Conservation (phyloP, 1,284 basidiomycete genomes). For the Bjerkandera adusta region DNA sequence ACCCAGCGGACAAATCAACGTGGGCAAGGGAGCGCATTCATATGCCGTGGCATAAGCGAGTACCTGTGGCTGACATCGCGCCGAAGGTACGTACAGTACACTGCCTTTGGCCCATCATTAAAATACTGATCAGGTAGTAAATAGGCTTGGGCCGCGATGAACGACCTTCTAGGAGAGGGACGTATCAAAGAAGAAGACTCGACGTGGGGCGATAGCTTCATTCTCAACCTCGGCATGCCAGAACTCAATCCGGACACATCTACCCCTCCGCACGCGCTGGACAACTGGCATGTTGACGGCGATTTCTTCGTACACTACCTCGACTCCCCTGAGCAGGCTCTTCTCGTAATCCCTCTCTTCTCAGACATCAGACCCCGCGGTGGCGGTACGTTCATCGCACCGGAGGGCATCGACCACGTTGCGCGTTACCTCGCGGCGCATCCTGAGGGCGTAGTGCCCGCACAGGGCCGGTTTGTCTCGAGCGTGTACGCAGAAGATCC, state of each 20-base stretch:
- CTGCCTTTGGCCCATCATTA: background rate
- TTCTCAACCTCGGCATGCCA: slow-evolving; percentile 53
- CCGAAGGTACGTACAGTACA: slow-evolving; percentile 42
- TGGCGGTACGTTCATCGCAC: slow-evolving; percentile 56
- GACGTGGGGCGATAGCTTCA: slow-evolving; percentile 58
- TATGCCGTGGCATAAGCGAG: slow-evolving; percentile 50
- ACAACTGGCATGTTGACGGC: slow-evolving; percentile 65
- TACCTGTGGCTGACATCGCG: slow-evolving; percentile 46
- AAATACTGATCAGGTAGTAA: background rate
- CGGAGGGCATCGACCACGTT: slow-evolving; percentile 49
- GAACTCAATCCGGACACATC: slow-evolving; percentile 35
- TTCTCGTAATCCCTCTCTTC: slow-evolving; percentile 59
- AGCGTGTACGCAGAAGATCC: slow-evolving; percentile 42
- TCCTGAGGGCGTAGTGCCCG: slow-evolving; percentile 53
- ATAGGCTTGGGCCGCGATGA: slow-evolving; percentile 57
- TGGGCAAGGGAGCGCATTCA: slow-evolving; percentile 55
- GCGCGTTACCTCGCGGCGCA: slow-evolving; percentile 54
- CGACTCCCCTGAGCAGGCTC: slow-evolving; percentile 59
- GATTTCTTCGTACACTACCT: slow-evolving; percentile 66
- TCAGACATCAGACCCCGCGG: slow-evolving; percentile 49
- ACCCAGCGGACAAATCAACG: slow-evolving; percentile 50
- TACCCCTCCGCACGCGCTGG: slow-evolving; percentile 41
- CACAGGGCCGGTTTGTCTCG: slow-evolving; percentile 43
- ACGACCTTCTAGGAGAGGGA: slow-evolving; percentile 56
- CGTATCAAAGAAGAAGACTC: slow-evolving; percentile 47